phyloP scores from a whole-genome alignment of 2,329 filamentous ascomycete genomes.

The Pseudofabraea citricarpa region DNA sequence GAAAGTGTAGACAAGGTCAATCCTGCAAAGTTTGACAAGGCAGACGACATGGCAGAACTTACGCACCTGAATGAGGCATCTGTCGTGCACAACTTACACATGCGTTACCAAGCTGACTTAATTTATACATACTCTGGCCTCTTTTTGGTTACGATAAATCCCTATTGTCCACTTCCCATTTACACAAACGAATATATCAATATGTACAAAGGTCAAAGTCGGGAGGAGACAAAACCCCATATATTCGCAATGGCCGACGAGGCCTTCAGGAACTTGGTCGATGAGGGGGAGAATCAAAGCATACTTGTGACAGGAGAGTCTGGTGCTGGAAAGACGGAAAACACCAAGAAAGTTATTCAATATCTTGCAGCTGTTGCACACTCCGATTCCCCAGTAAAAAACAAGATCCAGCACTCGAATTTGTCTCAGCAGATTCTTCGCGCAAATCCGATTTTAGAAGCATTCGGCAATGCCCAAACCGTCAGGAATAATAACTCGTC shows the following conservation, averaged over 20 bases:
- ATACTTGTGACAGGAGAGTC: constrained; percentile 98
- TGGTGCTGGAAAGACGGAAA: constrained; percentile 96
- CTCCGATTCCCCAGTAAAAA: constrained; percentile 65
- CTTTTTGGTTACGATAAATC: constrained; percentile 95
- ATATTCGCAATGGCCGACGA: constrained; percentile 98
- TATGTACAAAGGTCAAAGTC: constrained; percentile 88
- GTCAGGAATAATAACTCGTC: constrained; percentile 98
- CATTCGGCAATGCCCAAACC: constrained; percentile 97
- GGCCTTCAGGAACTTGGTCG: constrained; percentile 91
- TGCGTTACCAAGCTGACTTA: constrained; percentile 89
- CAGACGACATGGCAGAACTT: constrained; percentile 97
- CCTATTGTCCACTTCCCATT: constrained; percentile 90
- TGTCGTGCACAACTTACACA: constrained; percentile 93
- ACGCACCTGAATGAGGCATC: constrained; percentile 97
- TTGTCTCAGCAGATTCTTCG: constrained; percentile 94
- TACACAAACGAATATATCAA: constrained; percentile 97
- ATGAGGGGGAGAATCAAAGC: constrained; percentile 93
- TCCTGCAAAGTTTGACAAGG: constrained; percentile 98
- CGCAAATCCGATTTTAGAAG: constrained; percentile 95
- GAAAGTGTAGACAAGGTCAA: constrained; percentile 98
- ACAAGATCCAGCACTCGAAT: constrained; percentile 67
- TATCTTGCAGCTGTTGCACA: constrained; percentile 93
- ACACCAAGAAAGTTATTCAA: constrained; percentile 99
- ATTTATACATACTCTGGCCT: constrained; percentile 98
- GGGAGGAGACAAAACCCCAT: constrained; percentile 94